Base-by-base conservation (phyloP, 108 stramenopile genomes). In the Cafeteria roenbergensis region DNA sequence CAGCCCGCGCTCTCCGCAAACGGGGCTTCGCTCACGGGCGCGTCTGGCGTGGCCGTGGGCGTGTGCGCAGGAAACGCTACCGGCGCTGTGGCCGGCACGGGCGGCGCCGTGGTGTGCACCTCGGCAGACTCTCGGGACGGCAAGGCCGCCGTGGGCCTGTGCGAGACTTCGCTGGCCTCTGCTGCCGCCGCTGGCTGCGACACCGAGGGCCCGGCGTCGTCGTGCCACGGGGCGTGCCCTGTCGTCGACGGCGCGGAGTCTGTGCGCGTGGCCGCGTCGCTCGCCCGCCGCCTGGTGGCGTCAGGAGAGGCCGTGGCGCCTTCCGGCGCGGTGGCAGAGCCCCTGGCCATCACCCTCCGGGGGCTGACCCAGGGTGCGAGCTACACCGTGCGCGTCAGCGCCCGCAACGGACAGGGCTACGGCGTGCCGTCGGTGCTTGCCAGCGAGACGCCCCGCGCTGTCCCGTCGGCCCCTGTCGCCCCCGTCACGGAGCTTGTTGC, bases 341-440 rank as follows among this genome's bases (percentile, higher is more conserved):
- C 12, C 17, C 42, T 48, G 42, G 12, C 6, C 12, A 12, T 12
- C 42, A 48, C 42, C 12, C 12, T 48, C 17, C 12, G 12, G 17
- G 42, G 42, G 12, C 42, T 48, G 42, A 48, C 42, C 17, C 12
- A 6, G 6, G 42, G 42, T 48, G 12, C 6, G 42, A 6, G 17
- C 6, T 74, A 74, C 51, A 34, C 31, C 22, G 26, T 69, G 1
- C 55, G 68, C 33, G 52, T 69, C 52, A 28, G 34, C 51, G 68
- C 68, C 20, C 22, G 24, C 25, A 69, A 69, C 53, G 34, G 60
- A 17, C 34, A 35, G 51, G 68, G 68, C 53, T 69, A 53, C 34
- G 68, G 68, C 12, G 12, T 48, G 28, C 35, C 62, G 0, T 65
- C 69, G 9, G 51, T 4, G 2, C 26, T 57, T 21, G 36, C 21